These are phyloP conservation scores for Brassica incana DNA, from an alignment of 345 rosid genomes.

Conservation along the genomic window DNA sequence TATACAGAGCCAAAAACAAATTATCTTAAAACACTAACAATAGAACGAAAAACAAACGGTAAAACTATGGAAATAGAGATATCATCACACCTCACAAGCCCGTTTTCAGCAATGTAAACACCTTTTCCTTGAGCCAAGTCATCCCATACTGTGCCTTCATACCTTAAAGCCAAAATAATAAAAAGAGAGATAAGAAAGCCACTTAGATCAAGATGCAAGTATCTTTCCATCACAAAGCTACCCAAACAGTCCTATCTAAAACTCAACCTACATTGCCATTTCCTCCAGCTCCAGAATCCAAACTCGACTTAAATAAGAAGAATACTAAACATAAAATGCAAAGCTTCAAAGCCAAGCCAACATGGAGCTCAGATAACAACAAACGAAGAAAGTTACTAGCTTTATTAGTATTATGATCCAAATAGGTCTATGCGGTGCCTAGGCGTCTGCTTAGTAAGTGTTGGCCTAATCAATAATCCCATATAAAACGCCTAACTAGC, in stretches of 20 bases:
- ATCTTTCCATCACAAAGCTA: conserved; percentile 5
- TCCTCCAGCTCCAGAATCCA: not conserved
- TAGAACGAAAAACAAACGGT: not conserved
- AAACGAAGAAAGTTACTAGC: conserved; percentile 10
- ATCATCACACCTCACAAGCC: conserved; percentile 64
- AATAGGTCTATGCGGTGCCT: too few species aligned
- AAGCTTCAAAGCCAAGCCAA: not conserved
- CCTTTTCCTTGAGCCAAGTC: conserved; percentile 96
- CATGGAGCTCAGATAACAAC: not conserved
- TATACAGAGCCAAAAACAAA: conserved; percentile 7
- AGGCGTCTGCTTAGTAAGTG: too few species aligned
- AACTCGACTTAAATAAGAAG: not conserved
- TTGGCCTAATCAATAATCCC: too few species aligned
- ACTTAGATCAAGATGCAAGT: conserved; percentile 9
- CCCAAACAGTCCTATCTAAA: not conserved
- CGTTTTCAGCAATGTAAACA: conserved; percentile 78
- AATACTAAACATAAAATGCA: not conserved
- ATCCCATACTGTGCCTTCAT: conserved; percentile 97
- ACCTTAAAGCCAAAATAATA: conserved; percentile 45
- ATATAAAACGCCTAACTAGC: too few species aligned
- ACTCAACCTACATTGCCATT: conserved; percentile 14
- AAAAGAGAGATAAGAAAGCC: conserved; percentile 2
- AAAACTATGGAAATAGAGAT: not conserved
- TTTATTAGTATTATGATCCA: not conserved
- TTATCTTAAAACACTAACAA: not conserved